Conservation (phyloP, 257 asterid species). For the Osmanthus fragrans region DNA sequence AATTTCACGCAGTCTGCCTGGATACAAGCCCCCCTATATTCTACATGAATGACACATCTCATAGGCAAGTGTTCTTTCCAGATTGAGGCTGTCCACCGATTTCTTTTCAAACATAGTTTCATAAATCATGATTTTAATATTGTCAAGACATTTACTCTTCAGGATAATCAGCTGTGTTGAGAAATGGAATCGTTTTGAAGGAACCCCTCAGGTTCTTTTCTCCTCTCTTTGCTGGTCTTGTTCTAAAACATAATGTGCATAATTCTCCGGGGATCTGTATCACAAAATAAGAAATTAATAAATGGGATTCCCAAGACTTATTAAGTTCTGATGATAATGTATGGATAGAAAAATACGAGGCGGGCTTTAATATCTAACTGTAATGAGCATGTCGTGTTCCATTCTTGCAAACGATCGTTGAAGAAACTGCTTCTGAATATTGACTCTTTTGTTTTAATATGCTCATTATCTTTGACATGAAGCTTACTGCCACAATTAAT, state of each 20-base stretch:
- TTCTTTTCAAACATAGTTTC: background rate
- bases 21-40: slow-evolving; percentile 94
- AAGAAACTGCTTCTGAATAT: background rate
- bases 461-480: background rate
- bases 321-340: background rate
- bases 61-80: slow-evolving; percentile 52
- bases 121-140: slow-evolving; percentile 14
- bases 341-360: background rate
- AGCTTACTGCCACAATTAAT: background rate
- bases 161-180: slow-evolving; percentile 74
- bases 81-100: background rate
- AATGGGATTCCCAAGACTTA: background rate
- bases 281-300: background rate
- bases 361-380: background rate
- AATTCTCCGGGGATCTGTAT: background rate
- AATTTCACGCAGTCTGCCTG: slow-evolving; percentile 96
- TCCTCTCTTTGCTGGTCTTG: background rate
- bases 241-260: background rate
- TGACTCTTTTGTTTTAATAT: background rate
- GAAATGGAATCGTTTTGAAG: slow-evolving; percentile 77
- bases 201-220: slow-evolving; percentile 76
- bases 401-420: background rate
- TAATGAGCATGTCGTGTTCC: background rate
- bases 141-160: slow-evolving; percentile 33
- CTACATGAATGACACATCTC: slow-evolving; percentile 99